Conservation (phyloP, 257 asterid species). For the Plectranthus barbatus region DNA sequence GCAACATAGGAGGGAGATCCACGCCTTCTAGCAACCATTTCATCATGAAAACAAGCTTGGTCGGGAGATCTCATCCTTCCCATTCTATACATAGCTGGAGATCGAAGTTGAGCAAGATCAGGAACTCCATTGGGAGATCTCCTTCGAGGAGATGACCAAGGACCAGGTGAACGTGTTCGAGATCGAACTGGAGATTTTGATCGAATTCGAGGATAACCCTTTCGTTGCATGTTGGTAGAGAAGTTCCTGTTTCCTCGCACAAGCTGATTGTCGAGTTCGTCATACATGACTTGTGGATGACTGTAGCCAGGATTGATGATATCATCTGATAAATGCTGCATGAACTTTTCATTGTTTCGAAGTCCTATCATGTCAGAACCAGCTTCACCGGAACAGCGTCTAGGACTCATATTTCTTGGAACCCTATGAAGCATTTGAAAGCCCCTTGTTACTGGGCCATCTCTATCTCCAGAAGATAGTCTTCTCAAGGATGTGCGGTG, state of each 20-base stretch:
- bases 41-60: slow-evolving; percentile 55
- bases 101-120: slow-evolving; percentile 44
- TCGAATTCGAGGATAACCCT: slow-evolving; percentile 43
- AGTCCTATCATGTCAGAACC: slow-evolving; percentile 28
- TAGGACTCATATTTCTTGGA: slow-evolving; percentile 54
- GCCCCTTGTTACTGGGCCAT: slow-evolving; percentile 33
- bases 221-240: slow-evolving; percentile 43
- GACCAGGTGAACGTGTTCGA: slow-evolving; percentile 60
- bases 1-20: slow-evolving; percentile 51
- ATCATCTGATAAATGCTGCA: slow-evolving; percentile 44
- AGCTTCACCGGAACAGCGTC: slow-evolving; percentile 30
- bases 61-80: slow-evolving; percentile 79
- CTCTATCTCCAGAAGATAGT: slow-evolving; percentile 52
- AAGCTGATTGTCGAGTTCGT: slow-evolving; percentile 43
- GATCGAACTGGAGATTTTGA: slow-evolving; percentile 70
- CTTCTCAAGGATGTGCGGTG: slow-evolving; percentile 45
- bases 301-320: slow-evolving; percentile 31
- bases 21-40: slow-evolving; percentile 58
- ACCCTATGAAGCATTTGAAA: slow-evolving; percentile 36
- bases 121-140: slow-evolving; percentile 53
- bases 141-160: slow-evolving; percentile 69
- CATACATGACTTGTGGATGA: slow-evolving; percentile 41
- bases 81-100: slow-evolving; percentile 48
- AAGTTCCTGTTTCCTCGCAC: slow-evolving; percentile 45
- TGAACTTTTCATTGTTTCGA: slow-evolving; percentile 40